These are phyloP conservation scores for Macrolepiota fuliginosa DNA, from an alignment of 768 basidiomycete species.

Conservation along the genomic window DNA sequence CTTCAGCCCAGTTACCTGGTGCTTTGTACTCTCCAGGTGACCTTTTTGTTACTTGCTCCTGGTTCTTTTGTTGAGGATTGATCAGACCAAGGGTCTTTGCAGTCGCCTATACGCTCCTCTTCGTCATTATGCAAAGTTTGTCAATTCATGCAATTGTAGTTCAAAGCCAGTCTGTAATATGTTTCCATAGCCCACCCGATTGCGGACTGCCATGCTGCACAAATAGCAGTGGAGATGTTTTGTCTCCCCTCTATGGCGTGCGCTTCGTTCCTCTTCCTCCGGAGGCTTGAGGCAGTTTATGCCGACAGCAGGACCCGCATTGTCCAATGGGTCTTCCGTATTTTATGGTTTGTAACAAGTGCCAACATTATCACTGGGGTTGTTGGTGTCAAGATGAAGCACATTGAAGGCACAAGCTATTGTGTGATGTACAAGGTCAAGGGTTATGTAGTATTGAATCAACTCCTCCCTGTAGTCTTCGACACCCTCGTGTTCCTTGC, in stretches of 20 bases:
- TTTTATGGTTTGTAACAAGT: slow-evolving; percentile 27
- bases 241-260: slow-evolving; percentile 23
- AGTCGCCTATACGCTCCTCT: no score
- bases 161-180: neutral
- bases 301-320: no score
- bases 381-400: slow-evolving; percentile 19
- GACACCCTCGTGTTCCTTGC: neutral
- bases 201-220: slow-evolving; percentile 21
- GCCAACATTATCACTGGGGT: slow-evolving; percentile 22
- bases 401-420: slow-evolving; percentile 30
- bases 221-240: slow-evolving; percentile 19
- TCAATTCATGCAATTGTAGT: neutral
- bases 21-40: slow-evolving; percentile 32
- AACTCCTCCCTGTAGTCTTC: neutral
- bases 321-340: no score
- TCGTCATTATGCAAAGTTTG: slow-evolving; percentile 24
- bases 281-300: no score
- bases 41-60: neutral
- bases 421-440: no score
- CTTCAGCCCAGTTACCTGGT: slow-evolving; percentile 19
- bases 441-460: neutral
- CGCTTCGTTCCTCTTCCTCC: slow-evolving; percentile 28
- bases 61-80: slow-evolving; percentile 6
- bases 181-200: slow-evolving; percentile 17
- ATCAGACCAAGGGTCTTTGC: slow-evolving; percentile 10